These are phyloP conservation scores for Chloris gayana DNA, from an alignment of 176 grass and related monocot species.

Conservation along the genomic window DNA sequence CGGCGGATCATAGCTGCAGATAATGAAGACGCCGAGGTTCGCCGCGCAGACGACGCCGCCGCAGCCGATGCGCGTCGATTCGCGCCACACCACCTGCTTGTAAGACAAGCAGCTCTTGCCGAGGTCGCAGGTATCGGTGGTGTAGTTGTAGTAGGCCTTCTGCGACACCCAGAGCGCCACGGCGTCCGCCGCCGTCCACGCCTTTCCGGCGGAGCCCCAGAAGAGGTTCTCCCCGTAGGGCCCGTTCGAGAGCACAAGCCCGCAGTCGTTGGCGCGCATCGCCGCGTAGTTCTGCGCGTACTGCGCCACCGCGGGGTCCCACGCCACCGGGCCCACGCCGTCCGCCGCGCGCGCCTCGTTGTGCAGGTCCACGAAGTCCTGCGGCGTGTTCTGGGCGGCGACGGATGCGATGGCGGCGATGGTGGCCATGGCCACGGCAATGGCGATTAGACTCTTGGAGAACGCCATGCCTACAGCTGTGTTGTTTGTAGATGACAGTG, in stretches of 20 bases:
- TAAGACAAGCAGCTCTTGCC: no score
- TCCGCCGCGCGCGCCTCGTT: constrained; percentile 36
- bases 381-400: constrained; percentile 33
- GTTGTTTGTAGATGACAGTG: neutral
- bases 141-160: no score
- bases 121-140: no score
- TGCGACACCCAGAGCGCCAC: no score
- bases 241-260: constrained; percentile 40
- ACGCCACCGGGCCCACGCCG: constrained; percentile 29
- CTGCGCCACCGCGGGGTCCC: constrained; percentile 36
- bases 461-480: neutral
- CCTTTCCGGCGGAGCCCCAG: neutral
- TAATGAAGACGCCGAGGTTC: no score
- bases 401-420: neutral
- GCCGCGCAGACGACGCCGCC: no score
- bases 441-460: neutral
- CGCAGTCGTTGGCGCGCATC: constrained; percentile 21
- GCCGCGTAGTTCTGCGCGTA: constrained; percentile 49
- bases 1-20: no score
- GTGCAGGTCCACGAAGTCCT: constrained; percentile 46
- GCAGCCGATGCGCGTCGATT: no score
- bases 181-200: no score
- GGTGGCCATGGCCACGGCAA: neutral
- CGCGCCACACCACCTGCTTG: no score
- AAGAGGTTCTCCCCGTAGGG: constrained; percentile 53